phyloP scores from a whole-genome alignment of 306 rosid genomes.

The Clitoria ternatea region DNA sequence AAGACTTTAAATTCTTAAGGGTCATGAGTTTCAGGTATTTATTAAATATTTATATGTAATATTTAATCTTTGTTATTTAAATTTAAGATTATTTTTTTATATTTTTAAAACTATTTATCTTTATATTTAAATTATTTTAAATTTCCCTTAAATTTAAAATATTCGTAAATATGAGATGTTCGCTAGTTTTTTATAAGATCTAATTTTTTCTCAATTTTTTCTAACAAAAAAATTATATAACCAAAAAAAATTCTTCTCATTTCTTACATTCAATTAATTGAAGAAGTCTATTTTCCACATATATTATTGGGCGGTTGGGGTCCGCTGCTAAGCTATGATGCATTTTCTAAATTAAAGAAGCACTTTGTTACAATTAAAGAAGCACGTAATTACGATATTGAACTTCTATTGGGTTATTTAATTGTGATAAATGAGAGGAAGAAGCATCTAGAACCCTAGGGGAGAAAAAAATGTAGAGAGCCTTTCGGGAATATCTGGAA shows the following conservation, averaged over 20 bases:
- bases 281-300: too few species aligned
- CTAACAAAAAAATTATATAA: too few species aligned
- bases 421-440: constrained; percentile 1
- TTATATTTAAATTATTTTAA: not conserved
- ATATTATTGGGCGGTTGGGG: too few species aligned
- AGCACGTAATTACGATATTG: not conserved
- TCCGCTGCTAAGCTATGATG: not conserved
- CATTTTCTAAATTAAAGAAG: not conserved
- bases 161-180: not conserved
- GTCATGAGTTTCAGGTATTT: too few species aligned
- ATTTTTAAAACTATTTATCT: not conserved
- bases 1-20: not conserved
- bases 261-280: too few species aligned
- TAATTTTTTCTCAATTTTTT: not conserved
- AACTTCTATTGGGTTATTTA: not conserved
- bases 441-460: not conserved
- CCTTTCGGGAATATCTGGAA: constrained; percentile 9
- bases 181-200: not conserved
- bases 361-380: not conserved
- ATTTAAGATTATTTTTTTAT: not conserved
- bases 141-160: not conserved
- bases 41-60: not conserved
- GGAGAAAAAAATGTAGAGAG: not conserved
- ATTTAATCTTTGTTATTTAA: not conserved
- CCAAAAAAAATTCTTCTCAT: too few species aligned